phyloP scores from a whole-genome alignment of 2,329 filamentous ascomycete genomes.

The Fusarium incarnatum region DNA sequence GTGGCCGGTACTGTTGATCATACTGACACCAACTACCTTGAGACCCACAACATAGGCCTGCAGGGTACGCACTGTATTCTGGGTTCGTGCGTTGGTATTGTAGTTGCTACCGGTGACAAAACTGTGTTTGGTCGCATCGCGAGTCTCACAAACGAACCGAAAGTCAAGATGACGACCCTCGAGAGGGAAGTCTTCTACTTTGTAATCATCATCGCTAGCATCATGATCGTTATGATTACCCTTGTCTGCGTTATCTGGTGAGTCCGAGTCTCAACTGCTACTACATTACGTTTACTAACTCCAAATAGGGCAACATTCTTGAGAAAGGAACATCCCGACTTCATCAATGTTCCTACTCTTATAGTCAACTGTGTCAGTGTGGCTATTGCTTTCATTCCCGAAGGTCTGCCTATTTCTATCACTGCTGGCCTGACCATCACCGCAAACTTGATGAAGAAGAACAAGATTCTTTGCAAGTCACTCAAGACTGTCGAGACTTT shows the following conservation, averaged over 20 bases:
- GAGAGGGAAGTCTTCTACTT: conserved; percentile 81
- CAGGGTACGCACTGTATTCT: conserved; percentile 84
- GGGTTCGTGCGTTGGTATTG: conserved; percentile 73
- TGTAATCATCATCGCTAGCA: conserved; percentile 77
- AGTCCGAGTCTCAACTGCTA: conserved; percentile 52
- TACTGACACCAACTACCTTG: conserved; percentile 47
- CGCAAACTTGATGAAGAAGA: conserved; percentile 80
- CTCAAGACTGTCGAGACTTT: conserved; percentile 83
- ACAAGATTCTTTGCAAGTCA: conserved; percentile 83
- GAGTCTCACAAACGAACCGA: conserved; percentile 76
- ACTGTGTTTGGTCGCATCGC: conserved; percentile 84
- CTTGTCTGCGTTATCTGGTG: conserved; percentile 63
- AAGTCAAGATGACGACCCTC: conserved; percentile 74
- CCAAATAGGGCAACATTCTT: conserved; percentile 73
- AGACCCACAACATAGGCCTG: conserved; percentile 80
- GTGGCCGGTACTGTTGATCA: conserved; percentile 5
- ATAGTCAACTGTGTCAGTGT: conserved; percentile 80
- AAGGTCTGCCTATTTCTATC: conserved; percentile 77
- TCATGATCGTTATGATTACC: conserved; percentile 73
- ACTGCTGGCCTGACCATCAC: conserved; percentile 79
- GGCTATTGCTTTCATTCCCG: conserved; percentile 80
- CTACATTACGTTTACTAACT: rapidly evolving
- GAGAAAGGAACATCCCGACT: conserved; percentile 72
- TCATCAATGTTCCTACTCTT: conserved; percentile 77
- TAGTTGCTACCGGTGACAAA: conserved; percentile 76